Percentiles rank a stretch among this genome's conserved stretches.
Conservation (phyloP, 257 asterid genomes). For the Gardenia jasminoides region DNA sequence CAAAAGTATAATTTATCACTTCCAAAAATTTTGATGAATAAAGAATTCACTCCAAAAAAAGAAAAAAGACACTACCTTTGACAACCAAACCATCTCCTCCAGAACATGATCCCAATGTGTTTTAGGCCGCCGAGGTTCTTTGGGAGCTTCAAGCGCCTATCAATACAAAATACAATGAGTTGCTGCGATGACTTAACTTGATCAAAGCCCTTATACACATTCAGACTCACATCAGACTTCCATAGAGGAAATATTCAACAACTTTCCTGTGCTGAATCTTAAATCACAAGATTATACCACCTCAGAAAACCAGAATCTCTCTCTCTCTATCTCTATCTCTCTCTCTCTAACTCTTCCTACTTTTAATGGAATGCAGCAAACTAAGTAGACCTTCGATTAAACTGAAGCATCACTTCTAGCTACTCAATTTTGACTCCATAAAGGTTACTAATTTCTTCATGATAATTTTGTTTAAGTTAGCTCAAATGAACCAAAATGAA, state of each 20-base stretch:
- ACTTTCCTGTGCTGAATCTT: not conserved
- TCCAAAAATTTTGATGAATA: too few species aligned
- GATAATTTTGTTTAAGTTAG: not conserved
- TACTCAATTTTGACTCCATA: not conserved
- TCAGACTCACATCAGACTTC: not conserved
- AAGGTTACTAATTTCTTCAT: not conserved
- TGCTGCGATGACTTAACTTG: not conserved
- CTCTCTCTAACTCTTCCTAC: not conserved
- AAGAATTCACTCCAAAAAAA: not conserved
- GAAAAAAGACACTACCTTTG: constrained; percentile 58
- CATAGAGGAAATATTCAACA: not conserved
- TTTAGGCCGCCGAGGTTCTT: constrained; percentile 92
- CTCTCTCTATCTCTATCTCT: not conserved
- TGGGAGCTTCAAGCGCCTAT: constrained; percentile 92
- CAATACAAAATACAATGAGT: constrained; percentile 15
- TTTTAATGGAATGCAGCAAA: not conserved
- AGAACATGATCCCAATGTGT: constrained; percentile 99
- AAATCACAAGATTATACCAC: not conserved
- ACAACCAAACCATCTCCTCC: constrained; percentile 99
- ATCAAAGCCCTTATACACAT: not conserved
- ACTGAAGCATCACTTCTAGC: not conserved
- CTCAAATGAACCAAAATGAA: not conserved
- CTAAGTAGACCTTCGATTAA: not conserved
- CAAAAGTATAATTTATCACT: not conserved
- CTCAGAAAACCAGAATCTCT: not conserved